These are phyloP conservation scores for Gardenia jasminoides DNA, from an alignment of 257 asterid species.

Conservation along the genomic window DNA sequence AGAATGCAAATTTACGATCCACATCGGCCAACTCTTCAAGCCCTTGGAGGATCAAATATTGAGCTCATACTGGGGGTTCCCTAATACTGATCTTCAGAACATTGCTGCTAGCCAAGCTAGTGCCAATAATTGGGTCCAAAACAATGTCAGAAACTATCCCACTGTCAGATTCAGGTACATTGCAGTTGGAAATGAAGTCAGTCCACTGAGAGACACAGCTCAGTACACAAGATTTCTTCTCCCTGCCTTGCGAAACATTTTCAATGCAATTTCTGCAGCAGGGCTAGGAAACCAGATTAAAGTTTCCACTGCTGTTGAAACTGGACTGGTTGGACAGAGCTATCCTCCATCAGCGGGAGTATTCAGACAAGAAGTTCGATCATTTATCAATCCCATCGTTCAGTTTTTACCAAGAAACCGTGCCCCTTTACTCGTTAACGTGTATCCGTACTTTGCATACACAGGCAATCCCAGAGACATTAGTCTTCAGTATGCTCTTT, in stretches of 20 bases:
- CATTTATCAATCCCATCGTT: constrained; percentile 27
- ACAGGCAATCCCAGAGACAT: neutral
- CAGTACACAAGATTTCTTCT: constrained; percentile 26
- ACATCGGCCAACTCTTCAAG: constrained; percentile 27
- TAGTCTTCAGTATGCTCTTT: constrained; percentile 33
- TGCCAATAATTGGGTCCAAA: constrained; percentile 57
- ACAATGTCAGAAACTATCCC: constrained; percentile 45
- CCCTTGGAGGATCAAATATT: constrained; percentile 34
- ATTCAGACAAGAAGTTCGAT: constrained; percentile 19
- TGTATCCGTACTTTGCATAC: constrained; percentile 31
- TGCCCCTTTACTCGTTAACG: constrained; percentile 29
- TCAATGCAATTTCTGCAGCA: constrained; percentile 23
- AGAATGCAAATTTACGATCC: constrained; percentile 42
- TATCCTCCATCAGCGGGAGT: constrained; percentile 30
- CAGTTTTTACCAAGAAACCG: constrained; percentile 19
- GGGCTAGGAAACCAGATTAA: constrained; percentile 29
- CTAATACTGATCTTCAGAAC: constrained; percentile 28
- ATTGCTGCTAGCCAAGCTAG: constrained; percentile 43
- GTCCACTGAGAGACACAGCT: constrained; percentile 30
- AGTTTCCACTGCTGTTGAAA: constrained; percentile 41
- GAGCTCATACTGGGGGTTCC: constrained; percentile 37
- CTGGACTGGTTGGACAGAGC: constrained; percentile 23
- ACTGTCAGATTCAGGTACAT: constrained; percentile 46
- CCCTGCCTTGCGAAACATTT: constrained; percentile 36
- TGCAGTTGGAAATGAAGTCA: constrained; percentile 59